Evolutionary conservation across 176 grass and related monocot genomes (phyloP).

Genomic region (Miscanthus lutarioriparius): DNA sequence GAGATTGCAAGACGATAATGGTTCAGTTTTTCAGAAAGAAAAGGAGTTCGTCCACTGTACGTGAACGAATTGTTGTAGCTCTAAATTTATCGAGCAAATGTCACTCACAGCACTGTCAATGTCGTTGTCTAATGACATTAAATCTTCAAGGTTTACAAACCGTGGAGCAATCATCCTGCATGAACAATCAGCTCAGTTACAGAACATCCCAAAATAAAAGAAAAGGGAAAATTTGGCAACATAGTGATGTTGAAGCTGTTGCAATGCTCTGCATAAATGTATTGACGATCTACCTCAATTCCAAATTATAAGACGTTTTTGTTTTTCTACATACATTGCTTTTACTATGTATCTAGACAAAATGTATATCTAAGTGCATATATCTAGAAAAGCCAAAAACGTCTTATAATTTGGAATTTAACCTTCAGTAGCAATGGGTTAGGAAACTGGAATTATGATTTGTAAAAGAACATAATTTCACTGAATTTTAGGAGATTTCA

Average conservation of each 20-base stretch:
- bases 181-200: constrained; percentile 8
- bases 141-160: constrained; percentile 55
- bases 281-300: neutral
- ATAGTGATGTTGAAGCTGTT: neutral
- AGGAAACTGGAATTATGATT: neutral
- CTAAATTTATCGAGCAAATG: neutral
- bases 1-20: constrained; percentile 11
- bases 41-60: neutral
- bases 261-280: neutral
- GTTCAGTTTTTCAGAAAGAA: constrained; percentile 6
- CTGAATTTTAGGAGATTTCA: neutral
- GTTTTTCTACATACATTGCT: too few relatives aligned
- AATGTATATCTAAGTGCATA: too few relatives aligned
- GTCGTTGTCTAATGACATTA: constrained; percentile 52
- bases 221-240: neutral
- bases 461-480: neutral
- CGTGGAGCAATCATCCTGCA: constrained; percentile 51
- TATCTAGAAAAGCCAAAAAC: too few relatives aligned
- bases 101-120: constrained; percentile 44
- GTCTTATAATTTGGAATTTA: neutral
- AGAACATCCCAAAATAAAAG: neutral
- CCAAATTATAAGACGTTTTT: too few relatives aligned
- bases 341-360: too few relatives aligned
- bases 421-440: neutral
- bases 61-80: neutral